Evolutionary conservation across 768 basidiomycete genomes (phyloP).

Genomic region (Pleurotus tuoliensis): DNA sequence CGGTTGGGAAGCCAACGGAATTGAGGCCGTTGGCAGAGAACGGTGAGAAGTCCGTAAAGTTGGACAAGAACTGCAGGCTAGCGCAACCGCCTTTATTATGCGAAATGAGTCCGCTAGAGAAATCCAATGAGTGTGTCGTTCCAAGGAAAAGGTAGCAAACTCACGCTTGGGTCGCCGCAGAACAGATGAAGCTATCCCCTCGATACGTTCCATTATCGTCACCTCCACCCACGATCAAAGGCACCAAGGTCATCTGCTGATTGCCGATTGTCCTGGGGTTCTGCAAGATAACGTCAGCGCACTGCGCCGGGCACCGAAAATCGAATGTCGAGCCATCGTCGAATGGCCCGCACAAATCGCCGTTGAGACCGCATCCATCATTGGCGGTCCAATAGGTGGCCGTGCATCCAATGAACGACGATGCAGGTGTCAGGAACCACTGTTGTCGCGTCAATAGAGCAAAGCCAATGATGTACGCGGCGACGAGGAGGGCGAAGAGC

Average conservation of each 20-base stretch:
- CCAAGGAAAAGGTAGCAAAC: conserved; percentile 19
- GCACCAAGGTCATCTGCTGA: conserved; percentile 59
- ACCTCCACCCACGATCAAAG: conserved; percentile 84
- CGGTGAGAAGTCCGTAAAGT: conserved; percentile 67
- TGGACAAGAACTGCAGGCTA: conserved; percentile 62
- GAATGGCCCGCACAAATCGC: conserved; percentile 61
- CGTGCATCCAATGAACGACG: conserved; percentile 64
- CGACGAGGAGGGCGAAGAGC: conserved; percentile 51
- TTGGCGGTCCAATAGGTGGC: conserved; percentile 67
- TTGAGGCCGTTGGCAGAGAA: conserved; percentile 55
- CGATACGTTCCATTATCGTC: conserved; percentile 70
- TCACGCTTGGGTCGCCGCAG: conserved; percentile 79
- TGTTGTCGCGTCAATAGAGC: conserved; percentile 72
- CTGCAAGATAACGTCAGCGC: conserved; percentile 56
- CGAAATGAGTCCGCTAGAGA: conserved; percentile 56
- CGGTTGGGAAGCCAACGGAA: conserved; percentile 69
- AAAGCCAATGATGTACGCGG: conserved; percentile 66
- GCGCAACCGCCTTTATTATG: conserved; percentile 75
- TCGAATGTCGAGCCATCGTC: conserved; percentile 50
- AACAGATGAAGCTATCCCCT: conserved; percentile 82
- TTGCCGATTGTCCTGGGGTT: conserved; percentile 75
- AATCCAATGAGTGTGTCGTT: conserved; percentile 6
- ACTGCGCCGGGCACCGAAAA: conserved; percentile 80
- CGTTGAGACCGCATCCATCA: conserved; percentile 73
- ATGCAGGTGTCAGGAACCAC: conserved; percentile 64